Percentiles rank a stretch among this genome's conserved stretches.
Conservation (phyloP, 805 yeast genomes). For the Saturnispora galanensis region DNA sequence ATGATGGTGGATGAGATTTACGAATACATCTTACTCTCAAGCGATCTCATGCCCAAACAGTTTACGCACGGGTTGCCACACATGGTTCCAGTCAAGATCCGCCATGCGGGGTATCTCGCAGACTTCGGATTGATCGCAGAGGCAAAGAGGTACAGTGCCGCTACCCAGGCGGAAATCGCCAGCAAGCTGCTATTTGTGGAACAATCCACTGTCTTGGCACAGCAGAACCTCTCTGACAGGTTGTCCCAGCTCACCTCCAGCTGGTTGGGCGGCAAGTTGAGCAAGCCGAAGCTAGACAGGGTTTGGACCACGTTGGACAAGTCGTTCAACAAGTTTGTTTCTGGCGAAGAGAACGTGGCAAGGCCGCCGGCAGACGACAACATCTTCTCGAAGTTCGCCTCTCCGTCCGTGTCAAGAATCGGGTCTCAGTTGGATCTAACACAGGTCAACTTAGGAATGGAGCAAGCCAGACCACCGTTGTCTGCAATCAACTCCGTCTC, state of each 20-base stretch:
- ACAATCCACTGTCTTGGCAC: conserved; percentile 24
- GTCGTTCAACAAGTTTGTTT: conserved; percentile 65
- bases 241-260: conserved; percentile 40
- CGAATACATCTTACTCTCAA: conserved; percentile 39
- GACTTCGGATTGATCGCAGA: conserved; percentile 53
- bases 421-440: conserved; percentile 31
- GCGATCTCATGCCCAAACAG: conserved; percentile 28
- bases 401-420: conserved; percentile 54
- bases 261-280: conserved; percentile 60
- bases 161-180: conserved; percentile 32
- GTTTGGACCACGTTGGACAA: conserved; percentile 87
- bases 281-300: conserved; percentile 39
- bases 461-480: not conserved
- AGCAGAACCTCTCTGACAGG: conserved; percentile 35
- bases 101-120: conserved; percentile 58
- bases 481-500: conserved; percentile 1
- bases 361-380: conserved; percentile 34
- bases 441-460: conserved; percentile 1
- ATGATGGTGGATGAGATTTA: conserved; percentile 58
- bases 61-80: conserved; percentile 33
- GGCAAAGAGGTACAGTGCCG: conserved; percentile 57
- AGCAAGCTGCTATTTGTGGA: conserved; percentile 28
- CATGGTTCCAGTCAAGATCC: conserved; percentile 48
- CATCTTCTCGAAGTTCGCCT: conserved; percentile 58
- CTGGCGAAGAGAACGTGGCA: conserved; percentile 63